phyloP scores from a whole-genome alignment of 176 grass and related monocot genomes.

The Triticum monococcum region DNA sequence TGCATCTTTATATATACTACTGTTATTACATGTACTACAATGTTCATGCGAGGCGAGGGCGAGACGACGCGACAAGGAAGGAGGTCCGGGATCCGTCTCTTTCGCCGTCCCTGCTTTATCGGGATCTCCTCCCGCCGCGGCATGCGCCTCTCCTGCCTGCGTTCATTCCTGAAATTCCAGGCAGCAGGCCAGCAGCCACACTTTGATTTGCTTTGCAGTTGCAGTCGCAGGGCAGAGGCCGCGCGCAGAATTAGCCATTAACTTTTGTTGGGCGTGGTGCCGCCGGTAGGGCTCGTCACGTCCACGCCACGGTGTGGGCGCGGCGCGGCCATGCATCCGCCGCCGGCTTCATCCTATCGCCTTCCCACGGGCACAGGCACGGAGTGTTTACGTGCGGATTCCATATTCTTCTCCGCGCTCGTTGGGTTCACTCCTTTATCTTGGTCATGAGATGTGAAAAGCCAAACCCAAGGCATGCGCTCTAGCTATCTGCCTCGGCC shows the following conservation, averaged over 20 bases:
- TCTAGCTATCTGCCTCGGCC: too few species aligned
- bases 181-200: background rate
- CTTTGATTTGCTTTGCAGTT: background rate
- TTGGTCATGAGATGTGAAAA: too few species aligned
- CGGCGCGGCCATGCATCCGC: background rate
- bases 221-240: background rate
- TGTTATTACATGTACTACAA: background rate
- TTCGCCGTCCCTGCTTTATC: background rate
- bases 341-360: background rate
- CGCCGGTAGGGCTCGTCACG: background rate
- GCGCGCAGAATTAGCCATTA: background rate
- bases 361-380: background rate
- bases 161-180: background rate
- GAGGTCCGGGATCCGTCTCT: background rate
- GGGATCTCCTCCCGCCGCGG: background rate
- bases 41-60: background rate
- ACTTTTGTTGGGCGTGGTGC: background rate
- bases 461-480: too few species aligned
- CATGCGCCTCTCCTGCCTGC: background rate
- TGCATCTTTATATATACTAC: background rate
- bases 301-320: slow-evolving; percentile 18
- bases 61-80: background rate
- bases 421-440: too few species aligned
- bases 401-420: background rate
- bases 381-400: too few species aligned